These are phyloP conservation scores for Aureobasidium namibiae DNA, from an alignment of 2,329 filamentous ascomycete species.

Conservation along the genomic window DNA sequence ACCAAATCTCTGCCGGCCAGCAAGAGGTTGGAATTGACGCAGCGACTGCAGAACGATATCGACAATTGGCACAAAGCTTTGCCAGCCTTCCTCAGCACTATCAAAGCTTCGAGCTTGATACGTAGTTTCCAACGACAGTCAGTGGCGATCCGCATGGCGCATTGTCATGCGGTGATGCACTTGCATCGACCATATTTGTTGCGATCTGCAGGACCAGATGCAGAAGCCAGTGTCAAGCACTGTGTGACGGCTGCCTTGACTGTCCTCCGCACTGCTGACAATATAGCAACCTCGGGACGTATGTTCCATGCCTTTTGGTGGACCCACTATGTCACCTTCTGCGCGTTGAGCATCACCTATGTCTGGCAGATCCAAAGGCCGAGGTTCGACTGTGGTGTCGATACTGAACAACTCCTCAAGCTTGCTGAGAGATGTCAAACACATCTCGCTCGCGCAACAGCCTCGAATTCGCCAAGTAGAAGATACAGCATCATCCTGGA, in stretches of 20 bases:
- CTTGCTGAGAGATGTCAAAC: conserved; percentile 38
- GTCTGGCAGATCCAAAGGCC: conserved; percentile 39
- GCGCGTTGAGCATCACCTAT: conserved; percentile 40
- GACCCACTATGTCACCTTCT: conserved; percentile 43
- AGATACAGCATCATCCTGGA: conserved; percentile 42
- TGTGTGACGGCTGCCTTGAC: conserved; percentile 12
- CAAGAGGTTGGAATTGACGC: conserved; percentile 32
- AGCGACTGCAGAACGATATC: conserved; percentile 32
- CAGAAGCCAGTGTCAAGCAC: conserved; percentile 4
- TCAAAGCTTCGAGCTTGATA: conserved; percentile 41
- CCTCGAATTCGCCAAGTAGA: conserved; percentile 39
- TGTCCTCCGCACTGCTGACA: conserved; percentile 26
- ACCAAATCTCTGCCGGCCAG: conserved; percentile 26
- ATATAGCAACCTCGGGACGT: conserved; percentile 29
- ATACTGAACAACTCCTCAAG: conserved; percentile 26
- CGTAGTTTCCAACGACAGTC: conserved; percentile 33
- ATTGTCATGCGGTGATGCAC: conserved; percentile 29
- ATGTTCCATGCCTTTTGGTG: conserved; percentile 41
- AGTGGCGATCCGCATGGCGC: conserved; percentile 24
- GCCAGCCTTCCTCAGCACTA: conserved; percentile 37
- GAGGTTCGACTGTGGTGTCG: background rate
- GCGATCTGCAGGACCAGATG: background rate
- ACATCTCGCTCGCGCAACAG: conserved; percentile 39
- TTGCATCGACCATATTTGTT: conserved; percentile 27
- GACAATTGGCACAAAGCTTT: conserved; percentile 26